phyloP scores from a whole-genome alignment of 177 flowering plant species.

The Vitis hybrid region DNA sequence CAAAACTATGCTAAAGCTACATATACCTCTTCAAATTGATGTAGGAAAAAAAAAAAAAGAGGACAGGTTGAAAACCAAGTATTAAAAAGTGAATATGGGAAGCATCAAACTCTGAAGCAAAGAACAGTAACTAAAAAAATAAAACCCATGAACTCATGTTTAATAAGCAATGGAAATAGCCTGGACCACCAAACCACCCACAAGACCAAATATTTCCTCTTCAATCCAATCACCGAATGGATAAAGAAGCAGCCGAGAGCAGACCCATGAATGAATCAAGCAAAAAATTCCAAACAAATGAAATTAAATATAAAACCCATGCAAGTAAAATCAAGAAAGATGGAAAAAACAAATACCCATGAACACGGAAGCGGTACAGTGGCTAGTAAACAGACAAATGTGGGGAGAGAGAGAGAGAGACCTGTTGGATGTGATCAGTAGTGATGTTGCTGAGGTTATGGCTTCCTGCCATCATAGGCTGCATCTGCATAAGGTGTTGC shows the following conservation, averaged over 20 bases:
- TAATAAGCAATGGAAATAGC: not conserved
- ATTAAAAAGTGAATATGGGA: not conserved
- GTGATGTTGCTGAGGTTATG: constrained; percentile 11
- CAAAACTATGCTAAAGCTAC: not conserved
- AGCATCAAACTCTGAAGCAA: not conserved
- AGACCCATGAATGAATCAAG: not conserved
- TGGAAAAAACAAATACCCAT: not conserved
- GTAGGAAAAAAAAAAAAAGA: not conserved
- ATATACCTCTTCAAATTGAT: not conserved
- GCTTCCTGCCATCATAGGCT: constrained; percentile 16
- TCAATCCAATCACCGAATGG: not conserved
- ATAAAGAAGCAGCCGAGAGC: not conserved
- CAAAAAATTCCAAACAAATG: not conserved
- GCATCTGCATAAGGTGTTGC: constrained; percentile 11
- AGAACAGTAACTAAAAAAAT: not conserved
- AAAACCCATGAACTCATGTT: not conserved
- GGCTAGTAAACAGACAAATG: not conserved
- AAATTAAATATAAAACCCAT: not conserved
- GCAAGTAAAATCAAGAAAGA: not conserved
- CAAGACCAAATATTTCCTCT: not conserved
- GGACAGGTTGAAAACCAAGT: not conserved
- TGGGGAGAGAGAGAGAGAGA: constrained; percentile 6
- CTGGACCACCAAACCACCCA: not conserved
- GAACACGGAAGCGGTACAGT: not conserved
- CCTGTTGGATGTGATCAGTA: constrained; percentile 22